Evolutionary conservation across 2,329 filamentous ascomycete genomes (phyloP), one percentile per base, ranked within the genome.

Genomic region (Fusarium sp.): DNA sequence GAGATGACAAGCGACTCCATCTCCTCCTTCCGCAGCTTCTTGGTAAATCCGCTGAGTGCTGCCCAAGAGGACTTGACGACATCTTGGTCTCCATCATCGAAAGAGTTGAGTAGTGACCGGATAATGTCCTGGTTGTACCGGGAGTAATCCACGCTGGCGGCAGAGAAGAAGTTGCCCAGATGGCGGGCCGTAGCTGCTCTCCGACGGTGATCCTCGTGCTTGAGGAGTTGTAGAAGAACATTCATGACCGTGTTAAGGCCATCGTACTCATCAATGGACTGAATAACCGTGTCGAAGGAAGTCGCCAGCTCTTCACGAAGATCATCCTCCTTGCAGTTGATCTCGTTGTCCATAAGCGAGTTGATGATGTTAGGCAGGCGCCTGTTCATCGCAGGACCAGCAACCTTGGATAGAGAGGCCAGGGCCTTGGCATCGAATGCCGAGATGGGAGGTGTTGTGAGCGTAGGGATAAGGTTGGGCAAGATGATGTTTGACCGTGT

Each of bases 121-220:
- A 99, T 95, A 63, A 99, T 93, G 79, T 99, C 96, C 80, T 96
- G 95, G 82, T 98, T 95, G 86, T 98, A 99, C 60, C 96, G 90
- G 31, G 96, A 97, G 84, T 97, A 98, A 84, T 99, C 97, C 31
- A 98, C 89, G 27, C 93, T 90, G 10, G 94, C 89, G 61, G 91
- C 88, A 0, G 91, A 86, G 81, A 98, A 98, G 89, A 98, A 99
- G 71, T 91, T 94, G 70, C 93, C 92, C 66, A 99, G 86, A 79
- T 97, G 95, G 50, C 88, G 86, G 57, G 94, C 94, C 11, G 95
- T 95, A 63, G 90, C 90, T 35, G 94, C 91, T 75, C 97, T 92
- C 83, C 93, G 94, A 68, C 89, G 90, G 82, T 99, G 95, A 80
- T 99, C 96, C 38, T 98, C 95, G 79, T 98, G 93, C 84, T 98